Base-by-base conservation (phyloP, 768 basidiomycete genomes). In the Crepidotus variabilis region DNA sequence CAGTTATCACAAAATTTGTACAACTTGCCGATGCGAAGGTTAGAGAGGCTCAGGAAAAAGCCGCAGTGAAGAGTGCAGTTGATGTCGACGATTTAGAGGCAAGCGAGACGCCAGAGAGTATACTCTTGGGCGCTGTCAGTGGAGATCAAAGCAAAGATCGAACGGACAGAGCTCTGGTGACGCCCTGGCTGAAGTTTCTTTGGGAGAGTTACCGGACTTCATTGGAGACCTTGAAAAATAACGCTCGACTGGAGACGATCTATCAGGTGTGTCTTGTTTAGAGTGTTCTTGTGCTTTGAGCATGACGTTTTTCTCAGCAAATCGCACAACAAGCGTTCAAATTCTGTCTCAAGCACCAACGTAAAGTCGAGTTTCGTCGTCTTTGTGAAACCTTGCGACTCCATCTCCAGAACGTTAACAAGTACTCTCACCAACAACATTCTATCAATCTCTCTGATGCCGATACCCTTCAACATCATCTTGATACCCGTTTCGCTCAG, bases 201-300 rank as follows among this genome's bases (percentile, higher is more conserved):
- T 98, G 95, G 94, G 96, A 98, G 78, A 92, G 92, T 63, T 98
- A 98, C 69, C 86, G 96, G 55, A 97, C 93, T 18, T 93, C 90
- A 1, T 77, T 99, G 43, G 96, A 98, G 75, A 94, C 94, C 2
- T 79, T 98, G 61, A 96, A 98, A 70, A 96, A 97, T 69, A 98
- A 97, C 66, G 90, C 93, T 16, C 78, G 96, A 16, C 74, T 98
- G 36, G 96, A 99, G 73, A 75, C 78, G 16, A 92, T 98, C 59
- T 99, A 99, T 74, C 96, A 98, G 81, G 93, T 90, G 39, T 8
- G 39, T 49, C 47, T 55, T 36, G 5, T 43, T 3, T 20, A 3
- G 14, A 6, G 20, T n/a, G 4, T 24, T 23, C 22, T 23, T 54
- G 9, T 53, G 1, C 53, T 57, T 51, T 39, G 57, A 47, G 6